Percentiles rank a stretch among this genome's conserved stretches.
These are phyloP conservation scores for Clarireedia sp. DNA, from an alignment of 2,329 filamentous ascomycete species.

Conservation along the genomic window DNA sequence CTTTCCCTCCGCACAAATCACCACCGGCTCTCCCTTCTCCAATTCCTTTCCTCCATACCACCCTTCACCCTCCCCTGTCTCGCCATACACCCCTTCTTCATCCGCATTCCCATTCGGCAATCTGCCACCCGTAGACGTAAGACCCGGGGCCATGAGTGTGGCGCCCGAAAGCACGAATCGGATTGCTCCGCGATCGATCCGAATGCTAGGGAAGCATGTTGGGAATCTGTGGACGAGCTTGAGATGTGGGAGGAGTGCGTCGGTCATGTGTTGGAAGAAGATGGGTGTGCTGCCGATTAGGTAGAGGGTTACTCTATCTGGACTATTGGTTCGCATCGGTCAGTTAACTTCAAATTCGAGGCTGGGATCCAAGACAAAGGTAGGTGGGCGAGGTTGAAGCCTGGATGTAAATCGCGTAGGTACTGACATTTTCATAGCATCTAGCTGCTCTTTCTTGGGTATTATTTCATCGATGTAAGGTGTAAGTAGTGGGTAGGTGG, in stretches of 20 bases:
- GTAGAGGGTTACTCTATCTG: constrained; percentile 85
- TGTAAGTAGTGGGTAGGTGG: constrained; percentile 77
- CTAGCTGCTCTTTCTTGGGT: constrained; percentile 87
- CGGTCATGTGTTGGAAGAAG: constrained; percentile 78
- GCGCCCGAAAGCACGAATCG: constrained; percentile 92
- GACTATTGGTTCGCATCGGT: constrained; percentile 35
- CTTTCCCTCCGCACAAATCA: constrained; percentile 89
- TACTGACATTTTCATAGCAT: constrained; percentile 73
- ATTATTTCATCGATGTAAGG: constrained; percentile 89
- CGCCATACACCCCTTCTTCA: constrained; percentile 31
- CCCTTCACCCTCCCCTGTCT: constrained; percentile 31
- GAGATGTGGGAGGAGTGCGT: constrained; percentile 78
- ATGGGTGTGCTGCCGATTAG: constrained; percentile 69
- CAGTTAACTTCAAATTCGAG: too few species aligned
- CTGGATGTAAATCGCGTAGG: neutral
- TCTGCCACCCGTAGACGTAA: constrained; percentile 76
- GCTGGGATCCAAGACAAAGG: neutral
- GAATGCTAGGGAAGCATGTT: constrained; percentile 69
- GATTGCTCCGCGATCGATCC: constrained; percentile 92
- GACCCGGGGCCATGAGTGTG: constrained; percentile 89
- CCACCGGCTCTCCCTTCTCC: constrained; percentile 73
- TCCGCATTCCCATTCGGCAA: constrained; percentile 48
- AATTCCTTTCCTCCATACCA: constrained; percentile 57
- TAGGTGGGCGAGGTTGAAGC: neutral
- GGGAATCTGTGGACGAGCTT: constrained; percentile 86